Percentiles rank a stretch among this genome's conserved stretches.
Evolutionary conservation across 768 basidiomycete genomes (phyloP).

Genomic region (Mycena floridula): DNA sequence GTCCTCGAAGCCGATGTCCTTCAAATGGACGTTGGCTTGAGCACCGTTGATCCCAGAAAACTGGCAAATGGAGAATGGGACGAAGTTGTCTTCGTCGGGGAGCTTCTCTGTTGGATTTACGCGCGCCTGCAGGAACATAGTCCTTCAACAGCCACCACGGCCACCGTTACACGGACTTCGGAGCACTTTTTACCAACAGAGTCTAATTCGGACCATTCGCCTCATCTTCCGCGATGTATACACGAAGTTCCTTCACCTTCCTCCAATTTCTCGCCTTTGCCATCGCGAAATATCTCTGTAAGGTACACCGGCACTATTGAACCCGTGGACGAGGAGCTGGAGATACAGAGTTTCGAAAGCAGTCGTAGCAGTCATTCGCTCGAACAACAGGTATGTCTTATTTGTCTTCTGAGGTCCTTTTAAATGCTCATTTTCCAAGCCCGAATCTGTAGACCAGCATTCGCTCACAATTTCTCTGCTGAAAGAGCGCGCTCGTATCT

Average conservation of each 20-base stretch:
- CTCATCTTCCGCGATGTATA: slow-evolving; percentile 36
- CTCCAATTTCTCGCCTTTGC: slow-evolving; percentile 24
- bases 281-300: slow-evolving; percentile 18
- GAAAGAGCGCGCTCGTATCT: not conserved
- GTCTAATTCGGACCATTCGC: slow-evolving; percentile 7
- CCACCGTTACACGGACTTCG: slow-evolving; percentile 26
- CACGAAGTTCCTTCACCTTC: slow-evolving; percentile 43
- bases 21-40: slow-evolving; percentile 53
- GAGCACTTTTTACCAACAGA: slow-evolving; percentile 24
- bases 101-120: slow-evolving; percentile 68
- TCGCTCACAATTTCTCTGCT: not conserved
- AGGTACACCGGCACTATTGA: slow-evolving; percentile 51
- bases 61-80: slow-evolving; percentile 62
- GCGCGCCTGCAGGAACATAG: slow-evolving; percentile 1
- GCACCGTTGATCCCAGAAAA: slow-evolving; percentile 55
- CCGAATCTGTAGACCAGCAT: not conserved
- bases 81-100: slow-evolving; percentile 60
- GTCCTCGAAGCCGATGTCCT: slow-evolving; percentile 65
- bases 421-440: not conserved
- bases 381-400: not conserved
- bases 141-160: slow-evolving; percentile 20
- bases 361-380: slow-evolving; percentile 14
- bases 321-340: slow-evolving; percentile 43
- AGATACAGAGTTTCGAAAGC: slow-evolving; percentile 44
- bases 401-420: not conserved